phyloP scores from a whole-genome alignment of 2,329 filamentous ascomycete genomes.

The Alternaria conjuncta region DNA sequence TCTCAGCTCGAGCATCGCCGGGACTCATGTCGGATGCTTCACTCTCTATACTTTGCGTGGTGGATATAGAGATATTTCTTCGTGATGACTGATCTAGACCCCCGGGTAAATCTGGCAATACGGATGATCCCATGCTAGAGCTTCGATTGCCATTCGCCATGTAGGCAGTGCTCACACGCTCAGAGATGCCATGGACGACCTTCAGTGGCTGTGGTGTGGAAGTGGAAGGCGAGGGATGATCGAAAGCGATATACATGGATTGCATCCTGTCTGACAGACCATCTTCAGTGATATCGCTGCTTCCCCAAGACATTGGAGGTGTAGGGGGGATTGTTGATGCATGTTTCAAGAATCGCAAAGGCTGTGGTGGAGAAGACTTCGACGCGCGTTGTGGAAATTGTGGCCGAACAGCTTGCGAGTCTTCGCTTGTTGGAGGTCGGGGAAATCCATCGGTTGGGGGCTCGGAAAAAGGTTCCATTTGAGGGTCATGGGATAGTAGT shows the following conservation, averaged over 20 bases:
- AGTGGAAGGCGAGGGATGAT: constrained; percentile 1
- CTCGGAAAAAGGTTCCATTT: neutral
- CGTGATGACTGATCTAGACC: constrained; percentile 13
- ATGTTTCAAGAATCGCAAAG: constrained; percentile 13
- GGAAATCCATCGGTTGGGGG: neutral
- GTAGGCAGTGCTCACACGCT: constrained; percentile 16
- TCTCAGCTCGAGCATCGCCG: constrained; percentile 20
- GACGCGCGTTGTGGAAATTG: neutral
- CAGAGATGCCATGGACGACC: constrained; percentile 9
- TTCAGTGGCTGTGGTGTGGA: constrained; percentile 3
- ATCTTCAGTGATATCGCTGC: constrained; percentile 13
- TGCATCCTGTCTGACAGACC: constrained; percentile 18
- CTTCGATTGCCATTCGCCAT: constrained; percentile 14
- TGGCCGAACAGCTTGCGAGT: neutral
- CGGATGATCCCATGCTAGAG: constrained; percentile 1
- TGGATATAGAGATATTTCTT: constrained; percentile 17
- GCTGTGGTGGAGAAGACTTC: constrained; percentile 7
- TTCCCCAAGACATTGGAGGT: constrained; percentile 20
- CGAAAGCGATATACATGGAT: constrained; percentile 11
- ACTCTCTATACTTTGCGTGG: constrained; percentile 10
- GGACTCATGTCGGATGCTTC: constrained; percentile 16
- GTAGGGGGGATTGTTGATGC: constrained; percentile 15
- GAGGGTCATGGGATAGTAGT: neutral
- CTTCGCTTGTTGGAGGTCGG: constrained; percentile 3
- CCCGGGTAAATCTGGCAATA: constrained; percentile 1